phyloP scores from a whole-genome alignment of 768 basidiomycete species.

The Dentipellis fragilis region DNA sequence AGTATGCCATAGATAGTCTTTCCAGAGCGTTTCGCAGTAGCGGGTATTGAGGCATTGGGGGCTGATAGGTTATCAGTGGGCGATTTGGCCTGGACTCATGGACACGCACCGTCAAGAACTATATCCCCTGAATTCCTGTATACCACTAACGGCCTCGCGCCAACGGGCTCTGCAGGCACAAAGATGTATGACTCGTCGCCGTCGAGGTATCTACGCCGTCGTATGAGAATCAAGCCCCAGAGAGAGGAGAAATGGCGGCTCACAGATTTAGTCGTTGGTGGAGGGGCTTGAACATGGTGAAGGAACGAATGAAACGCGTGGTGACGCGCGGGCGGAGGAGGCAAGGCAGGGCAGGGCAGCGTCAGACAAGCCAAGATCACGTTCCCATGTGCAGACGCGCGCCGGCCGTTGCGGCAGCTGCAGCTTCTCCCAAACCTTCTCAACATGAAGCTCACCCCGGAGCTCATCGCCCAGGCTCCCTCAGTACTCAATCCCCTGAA shows the following conservation, averaged over 20 bases:
- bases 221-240: slow-evolving; percentile 9
- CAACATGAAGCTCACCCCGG: slow-evolving; percentile 85
- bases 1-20: slow-evolving; percentile 68
- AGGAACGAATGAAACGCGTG: slow-evolving; percentile 11
- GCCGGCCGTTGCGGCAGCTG: not conserved
- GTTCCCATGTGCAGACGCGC: not conserved
- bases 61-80: slow-evolving; percentile 5
- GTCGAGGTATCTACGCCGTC: slow-evolving; percentile 45
- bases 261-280: slow-evolving; percentile 70
- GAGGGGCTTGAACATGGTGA: slow-evolving; percentile 48
- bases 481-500: slow-evolving; percentile 76
- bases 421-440: slow-evolving; percentile 7
- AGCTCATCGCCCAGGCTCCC: slow-evolving; percentile 75
- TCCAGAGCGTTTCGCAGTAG: slow-evolving; percentile 46
- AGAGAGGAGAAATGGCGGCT: slow-evolving; percentile 11
- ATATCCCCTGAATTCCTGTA: slow-evolving; percentile 70
- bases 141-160: slow-evolving; percentile 60
- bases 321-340: slow-evolving; percentile 9
- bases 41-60: slow-evolving; percentile 26
- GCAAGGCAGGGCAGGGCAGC: slow-evolving; percentile 9
- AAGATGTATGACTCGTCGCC: slow-evolving; percentile 72
- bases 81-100: slow-evolving; percentile 27
- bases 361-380: not conserved
- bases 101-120: slow-evolving; percentile 35
- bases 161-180: slow-evolving; percentile 52